A percentile compares a stretch with the other conserved stretches of the same genome.
These are phyloP conservation scores for Yarrowia sp. DNA, from an alignment of 805 yeast genomes.

Conservation along the genomic window DNA sequence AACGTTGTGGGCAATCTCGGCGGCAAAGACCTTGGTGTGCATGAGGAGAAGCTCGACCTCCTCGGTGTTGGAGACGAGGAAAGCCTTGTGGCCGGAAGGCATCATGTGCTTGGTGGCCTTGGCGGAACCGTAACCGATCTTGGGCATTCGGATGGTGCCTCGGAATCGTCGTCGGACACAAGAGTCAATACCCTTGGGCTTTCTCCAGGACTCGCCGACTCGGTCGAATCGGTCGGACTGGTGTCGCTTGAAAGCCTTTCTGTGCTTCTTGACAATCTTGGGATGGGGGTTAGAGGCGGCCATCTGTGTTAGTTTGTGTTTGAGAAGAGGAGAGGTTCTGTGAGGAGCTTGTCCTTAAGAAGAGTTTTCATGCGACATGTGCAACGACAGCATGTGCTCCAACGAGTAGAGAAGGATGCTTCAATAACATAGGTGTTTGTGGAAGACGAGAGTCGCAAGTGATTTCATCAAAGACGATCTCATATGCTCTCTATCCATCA, in stretches of 20 bases:
- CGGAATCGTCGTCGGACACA: conserved; percentile 98
- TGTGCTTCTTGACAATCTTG: conserved; percentile 99
- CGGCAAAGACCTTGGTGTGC: conserved; percentile 99
- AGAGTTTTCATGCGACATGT: too few species aligned
- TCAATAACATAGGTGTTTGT: too few species aligned
- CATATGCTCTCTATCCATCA: too few species aligned
- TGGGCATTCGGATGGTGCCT: conserved; percentile 98
- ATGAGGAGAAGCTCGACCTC: conserved; percentile 93
- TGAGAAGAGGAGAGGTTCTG: not conserved
- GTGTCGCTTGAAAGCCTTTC: conserved; percentile 99
- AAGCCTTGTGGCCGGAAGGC: conserved; percentile 98
- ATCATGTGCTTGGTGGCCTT: conserved; percentile 93
- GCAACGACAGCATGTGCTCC: too few species aligned
- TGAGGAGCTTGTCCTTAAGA: too few species aligned
- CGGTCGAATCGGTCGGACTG: conserved; percentile 99
- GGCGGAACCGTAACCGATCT: conserved; percentile 99
- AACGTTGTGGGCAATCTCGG: conserved; percentile 98
- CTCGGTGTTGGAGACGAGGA: conserved; percentile 85
- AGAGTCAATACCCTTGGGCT: conserved; percentile 99
- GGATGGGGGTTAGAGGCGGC: conserved; percentile 98
- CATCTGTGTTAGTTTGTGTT: conserved; percentile 49
- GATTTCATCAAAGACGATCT: too few species aligned
- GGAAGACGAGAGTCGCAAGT: too few species aligned
- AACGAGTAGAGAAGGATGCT: too few species aligned
- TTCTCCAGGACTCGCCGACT: conserved; percentile 99